Conservation (phyloP, 2,329 filamentous ascomycete species). For the Tolypocladium amazonense region DNA sequence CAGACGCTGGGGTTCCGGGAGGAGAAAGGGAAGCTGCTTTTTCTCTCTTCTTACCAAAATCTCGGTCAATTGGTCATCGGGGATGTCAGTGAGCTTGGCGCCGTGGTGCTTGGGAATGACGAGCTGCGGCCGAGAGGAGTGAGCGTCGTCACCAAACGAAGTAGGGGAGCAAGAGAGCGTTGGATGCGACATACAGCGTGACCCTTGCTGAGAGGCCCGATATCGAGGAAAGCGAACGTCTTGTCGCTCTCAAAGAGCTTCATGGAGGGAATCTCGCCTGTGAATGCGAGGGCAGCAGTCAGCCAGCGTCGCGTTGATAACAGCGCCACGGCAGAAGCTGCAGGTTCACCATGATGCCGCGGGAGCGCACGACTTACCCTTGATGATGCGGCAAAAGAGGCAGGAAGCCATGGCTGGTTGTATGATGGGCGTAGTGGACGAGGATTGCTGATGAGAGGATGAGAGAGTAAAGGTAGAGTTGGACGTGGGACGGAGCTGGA, state of each 20-base stretch:
- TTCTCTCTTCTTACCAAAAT: slow-evolving; percentile 49
- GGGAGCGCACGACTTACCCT: slow-evolving; percentile 42
- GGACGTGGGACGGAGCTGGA: not conserved
- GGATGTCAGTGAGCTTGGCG: slow-evolving; percentile 82
- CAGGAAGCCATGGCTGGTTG: slow-evolving; percentile 38
- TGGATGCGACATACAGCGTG: slow-evolving; percentile 59
- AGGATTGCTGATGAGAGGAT: not conserved
- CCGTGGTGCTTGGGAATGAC: slow-evolving; percentile 95
- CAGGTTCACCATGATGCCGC: not conserved
- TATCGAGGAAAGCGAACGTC: slow-evolving; percentile 91
- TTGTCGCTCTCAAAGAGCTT: slow-evolving; percentile 95
- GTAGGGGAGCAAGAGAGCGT: not conserved
- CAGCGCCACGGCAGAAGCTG: not conserved
- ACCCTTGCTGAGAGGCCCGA: slow-evolving; percentile 77
- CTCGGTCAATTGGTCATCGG: slow-evolving; percentile 76
- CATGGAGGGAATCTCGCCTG: slow-evolving; percentile 91
- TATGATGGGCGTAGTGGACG: not conserved
- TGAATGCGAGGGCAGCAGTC: not conserved
- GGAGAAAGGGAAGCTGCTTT: not conserved
- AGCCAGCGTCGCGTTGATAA: not conserved
- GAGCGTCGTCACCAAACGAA: not conserved
- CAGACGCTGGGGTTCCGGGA: not conserved
- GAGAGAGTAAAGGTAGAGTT: not conserved
- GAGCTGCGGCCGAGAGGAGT: slow-evolving; percentile 46
- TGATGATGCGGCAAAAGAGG: slow-evolving; percentile 98